These are phyloP conservation scores for Castanea sativa DNA, from an alignment of 306 rosid genomes.

Conservation along the genomic window DNA sequence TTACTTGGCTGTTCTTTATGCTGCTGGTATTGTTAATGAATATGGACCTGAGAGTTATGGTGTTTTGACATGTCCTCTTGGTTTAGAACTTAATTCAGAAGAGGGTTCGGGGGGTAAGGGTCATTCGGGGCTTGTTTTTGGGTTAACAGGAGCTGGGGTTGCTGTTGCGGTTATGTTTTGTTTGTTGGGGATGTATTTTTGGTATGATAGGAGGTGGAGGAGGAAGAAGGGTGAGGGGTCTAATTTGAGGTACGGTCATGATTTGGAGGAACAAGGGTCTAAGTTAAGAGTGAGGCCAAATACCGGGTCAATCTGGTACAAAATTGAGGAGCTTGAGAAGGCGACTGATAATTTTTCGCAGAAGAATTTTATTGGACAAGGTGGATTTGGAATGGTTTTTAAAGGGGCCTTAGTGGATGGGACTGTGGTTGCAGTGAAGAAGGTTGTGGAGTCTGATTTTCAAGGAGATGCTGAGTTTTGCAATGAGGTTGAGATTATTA, in stretches of 20 bases:
- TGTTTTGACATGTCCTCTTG: constrained; percentile 56
- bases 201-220: constrained; percentile 60
- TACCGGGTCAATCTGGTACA: constrained; percentile 87
- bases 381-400: constrained; percentile 89
- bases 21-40: constrained; percentile 80
- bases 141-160: constrained; percentile 71
- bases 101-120: constrained; percentile 35
- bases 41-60: constrained; percentile 74
- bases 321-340: constrained; percentile 80
- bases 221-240: constrained; percentile 24
- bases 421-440: constrained; percentile 77
- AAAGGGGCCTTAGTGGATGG: constrained; percentile 75
- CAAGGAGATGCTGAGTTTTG: constrained; percentile 85
- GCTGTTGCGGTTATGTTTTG: constrained; percentile 53
- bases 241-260: constrained; percentile 37
- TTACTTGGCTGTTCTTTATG: constrained; percentile 62
- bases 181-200: constrained; percentile 60
- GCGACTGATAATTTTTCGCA: constrained; percentile 75
- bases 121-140: constrained; percentile 61
- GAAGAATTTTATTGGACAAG: constrained; percentile 81
- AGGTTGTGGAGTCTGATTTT: constrained; percentile 74
- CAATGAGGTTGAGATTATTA: constrained; percentile 93
- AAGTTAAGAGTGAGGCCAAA: constrained; percentile 74
- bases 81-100: constrained; percentile 36
- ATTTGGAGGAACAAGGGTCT: constrained; percentile 64